Percentiles rank a stretch among this genome's conserved stretches.
phyloP scores from a whole-genome alignment of 1,139 yeast genomes.

The Yamadazyma aaseri region DNA sequence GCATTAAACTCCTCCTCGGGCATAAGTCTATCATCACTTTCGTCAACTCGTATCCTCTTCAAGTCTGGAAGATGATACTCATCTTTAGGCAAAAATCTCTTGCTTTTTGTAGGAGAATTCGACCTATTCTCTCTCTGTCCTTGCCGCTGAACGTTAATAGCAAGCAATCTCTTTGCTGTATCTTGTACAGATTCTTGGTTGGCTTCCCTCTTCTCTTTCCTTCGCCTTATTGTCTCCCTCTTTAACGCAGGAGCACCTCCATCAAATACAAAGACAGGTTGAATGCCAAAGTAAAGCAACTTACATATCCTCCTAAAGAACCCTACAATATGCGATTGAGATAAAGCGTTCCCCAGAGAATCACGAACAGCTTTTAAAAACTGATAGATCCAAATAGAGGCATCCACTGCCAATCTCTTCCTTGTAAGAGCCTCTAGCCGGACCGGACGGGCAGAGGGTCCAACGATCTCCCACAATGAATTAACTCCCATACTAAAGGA shows the following conservation, averaged over 20 bases:
- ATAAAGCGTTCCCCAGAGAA: slow-evolving; percentile 72
- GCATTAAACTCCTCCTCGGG: slow-evolving; percentile 71
- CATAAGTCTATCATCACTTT: slow-evolving; percentile 68
- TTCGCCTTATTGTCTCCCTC: slow-evolving; percentile 65
- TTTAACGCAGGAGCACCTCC: slow-evolving; percentile 94
- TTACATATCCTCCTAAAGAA: slow-evolving; percentile 94
- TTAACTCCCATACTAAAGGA: slow-evolving; percentile 79
- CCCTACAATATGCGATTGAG: slow-evolving; percentile 87
- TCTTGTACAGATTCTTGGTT: slow-evolving; percentile 65
- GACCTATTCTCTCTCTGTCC: slow-evolving; percentile 26
- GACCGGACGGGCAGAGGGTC: slow-evolving; percentile 89
- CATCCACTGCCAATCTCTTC: slow-evolving; percentile 88
- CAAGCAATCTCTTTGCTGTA: slow-evolving; percentile 79
- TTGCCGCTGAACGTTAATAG: slow-evolving; percentile 70
- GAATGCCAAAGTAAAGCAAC: slow-evolving; percentile 80
- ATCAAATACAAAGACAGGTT: slow-evolving; percentile 94
- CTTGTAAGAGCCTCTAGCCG: slow-evolving; percentile 78
- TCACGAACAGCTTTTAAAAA: slow-evolving; percentile 94
- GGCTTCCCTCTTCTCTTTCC: slow-evolving; percentile 75
- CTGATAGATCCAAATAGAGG: slow-evolving; percentile 98
- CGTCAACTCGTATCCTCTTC: slow-evolving; percentile 33
- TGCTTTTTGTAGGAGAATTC: slow-evolving; percentile 4
- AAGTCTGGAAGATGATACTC: slow-evolving; percentile 84
- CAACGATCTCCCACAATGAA: slow-evolving; percentile 89
- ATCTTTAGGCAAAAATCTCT: slow-evolving; percentile 48